Base-by-base conservation (phyloP, 371 early-diverging fungal genomes). In the Saksenaea oblongispora region DNA sequence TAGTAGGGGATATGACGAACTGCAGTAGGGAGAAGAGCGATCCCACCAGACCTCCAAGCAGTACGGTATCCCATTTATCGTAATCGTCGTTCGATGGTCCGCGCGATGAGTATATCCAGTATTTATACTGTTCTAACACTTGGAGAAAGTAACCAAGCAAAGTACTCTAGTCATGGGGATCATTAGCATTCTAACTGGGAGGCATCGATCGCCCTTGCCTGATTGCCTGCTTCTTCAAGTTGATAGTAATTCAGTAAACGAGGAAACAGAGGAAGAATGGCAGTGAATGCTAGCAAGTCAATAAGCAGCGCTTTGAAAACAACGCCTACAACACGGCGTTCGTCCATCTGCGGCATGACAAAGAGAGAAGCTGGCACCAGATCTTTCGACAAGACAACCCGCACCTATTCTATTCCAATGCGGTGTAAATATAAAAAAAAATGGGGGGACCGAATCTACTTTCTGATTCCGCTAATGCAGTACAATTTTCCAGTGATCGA, bases 281-380 rank as follows among this genome's bases (percentile, higher is more conserved):
- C 91, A 3, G 99, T 98, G 75, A 98, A 98, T 10, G 98, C 93
- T 26, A 98, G 89, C 60, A 98, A 89, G 75, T 98, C 99, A 34
- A 98, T 83, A 34, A 98, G 76, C 27, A 98, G 84, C 8, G 89
- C 87, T 8, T 77, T 78, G 63, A 93, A 91, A 17, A 91, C 83
- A 18, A 84, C 75, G 61, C 73, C 41, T 10, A 84, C 70, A 18
- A 68, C 56, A 7, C 54, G 61, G 2, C 62, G 37, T 54, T 64
- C 65, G 44, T 47, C 24, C 15, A 41, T 26, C 9, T 28, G 22
- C n/a, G 44, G 9, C 51, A 47, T 47, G n/a, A 22, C 31, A 22
- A 47, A 47, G 24, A 39, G n/a, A 39, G 39, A 14, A 11, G 3
- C n/a, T 11, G 22, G 10, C 22, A 47, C 51, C 51, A 2, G 31